These are phyloP conservation scores for Entomortierella lignicola DNA, from an alignment of 192 early-diverging fungal species.

Conservation along the genomic window DNA sequence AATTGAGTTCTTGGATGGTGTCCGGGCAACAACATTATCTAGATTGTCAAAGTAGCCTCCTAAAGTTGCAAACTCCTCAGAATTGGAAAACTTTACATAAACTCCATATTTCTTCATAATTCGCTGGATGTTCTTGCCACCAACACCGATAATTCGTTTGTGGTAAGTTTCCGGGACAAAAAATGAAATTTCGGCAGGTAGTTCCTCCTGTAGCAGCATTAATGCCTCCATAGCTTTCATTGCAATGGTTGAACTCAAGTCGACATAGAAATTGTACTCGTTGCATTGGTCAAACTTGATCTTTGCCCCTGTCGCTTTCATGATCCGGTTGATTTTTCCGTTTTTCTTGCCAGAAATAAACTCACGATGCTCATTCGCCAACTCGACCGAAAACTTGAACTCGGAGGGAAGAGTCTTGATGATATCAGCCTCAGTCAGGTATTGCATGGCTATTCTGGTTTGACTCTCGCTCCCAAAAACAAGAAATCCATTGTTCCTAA, in stretches of 20 bases:
- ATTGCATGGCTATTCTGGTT: conserved; percentile 69
- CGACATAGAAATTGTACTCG: conserved; percentile 86
- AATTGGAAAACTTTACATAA: conserved; percentile 89
- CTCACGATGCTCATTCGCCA: conserved; percentile 82
- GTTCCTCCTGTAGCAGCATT: conserved; percentile 77
- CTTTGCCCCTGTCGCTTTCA: conserved; percentile 75
- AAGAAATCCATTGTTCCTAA: conserved; percentile 68
- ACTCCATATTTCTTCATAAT: conserved; percentile 93
- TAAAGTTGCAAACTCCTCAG: conserved; percentile 79
- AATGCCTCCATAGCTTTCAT: conserved; percentile 74
- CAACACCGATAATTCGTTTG: conserved; percentile 90
- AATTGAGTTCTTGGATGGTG: conserved; percentile 81
- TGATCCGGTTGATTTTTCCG: conserved; percentile 90
- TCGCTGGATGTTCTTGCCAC: conserved; percentile 88
- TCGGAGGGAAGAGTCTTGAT: conserved; percentile 62
- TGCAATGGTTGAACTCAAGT: conserved; percentile 68
- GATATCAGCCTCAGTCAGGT: conserved; percentile 62
- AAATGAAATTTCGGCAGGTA: conserved; percentile 90
- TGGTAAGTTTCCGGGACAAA: conserved; percentile 85
- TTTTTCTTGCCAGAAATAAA: conserved; percentile 92
- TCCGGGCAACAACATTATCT: conserved; percentile 88
- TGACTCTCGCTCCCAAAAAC: conserved; percentile 76
- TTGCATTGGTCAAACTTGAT: conserved; percentile 76
- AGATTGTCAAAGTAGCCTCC: conserved; percentile 86
- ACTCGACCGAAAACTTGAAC: conserved; percentile 80